phyloP scores from a whole-genome alignment of 208 protist genomes.

The Crithidia expoeki region DNA sequence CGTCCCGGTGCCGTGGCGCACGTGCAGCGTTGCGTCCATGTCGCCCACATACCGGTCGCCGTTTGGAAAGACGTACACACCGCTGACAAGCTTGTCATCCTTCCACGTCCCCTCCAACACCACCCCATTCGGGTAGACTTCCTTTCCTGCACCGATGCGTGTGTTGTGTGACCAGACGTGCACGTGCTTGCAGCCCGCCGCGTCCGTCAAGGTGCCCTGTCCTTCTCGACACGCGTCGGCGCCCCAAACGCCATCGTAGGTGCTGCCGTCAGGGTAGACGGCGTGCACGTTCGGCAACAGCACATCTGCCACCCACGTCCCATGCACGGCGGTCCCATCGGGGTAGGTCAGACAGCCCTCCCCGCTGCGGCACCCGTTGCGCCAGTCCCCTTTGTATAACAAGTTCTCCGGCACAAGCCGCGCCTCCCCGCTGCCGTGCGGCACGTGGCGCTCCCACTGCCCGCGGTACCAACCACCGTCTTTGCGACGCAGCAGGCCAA shows the following conservation, averaged over 20 bases:
- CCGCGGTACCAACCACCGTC: conserved; percentile 82
- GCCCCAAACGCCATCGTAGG: conserved; percentile 74
- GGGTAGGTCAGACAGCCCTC: conserved; percentile 48
- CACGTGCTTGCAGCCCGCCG: conserved; percentile 55
- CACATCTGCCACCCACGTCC: conserved; percentile 51
- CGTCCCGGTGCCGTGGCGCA: conserved; percentile 72
- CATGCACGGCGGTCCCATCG: conserved; percentile 41
- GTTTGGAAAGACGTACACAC: conserved; percentile 84
- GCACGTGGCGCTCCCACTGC: conserved; percentile 75
- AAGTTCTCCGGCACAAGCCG: conserved; percentile 51
- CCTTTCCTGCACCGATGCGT: conserved; percentile 55
- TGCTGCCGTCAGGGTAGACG: conserved; percentile 63
- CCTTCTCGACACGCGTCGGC: conserved; percentile 62
- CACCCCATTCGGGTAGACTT: conserved; percentile 59
- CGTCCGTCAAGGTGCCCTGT: conserved; percentile 40
- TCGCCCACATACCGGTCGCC: conserved; percentile 73
- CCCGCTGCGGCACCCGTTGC: conserved; percentile 54
- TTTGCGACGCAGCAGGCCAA: conserved; percentile 57
- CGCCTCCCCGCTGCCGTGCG: conserved; percentile 71
- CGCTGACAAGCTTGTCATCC: conserved; percentile 40
- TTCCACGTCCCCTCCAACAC: conserved; percentile 72
- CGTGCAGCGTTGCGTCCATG: conserved; percentile 52
- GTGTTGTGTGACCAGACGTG: conserved; percentile 69
- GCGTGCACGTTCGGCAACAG: conserved; percentile 53
- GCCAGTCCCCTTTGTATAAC: conserved; percentile 72